Evolutionary conservation across 2,329 filamentous ascomycete genomes (phyloP).

Genomic region (Botrytis porri): DNA sequence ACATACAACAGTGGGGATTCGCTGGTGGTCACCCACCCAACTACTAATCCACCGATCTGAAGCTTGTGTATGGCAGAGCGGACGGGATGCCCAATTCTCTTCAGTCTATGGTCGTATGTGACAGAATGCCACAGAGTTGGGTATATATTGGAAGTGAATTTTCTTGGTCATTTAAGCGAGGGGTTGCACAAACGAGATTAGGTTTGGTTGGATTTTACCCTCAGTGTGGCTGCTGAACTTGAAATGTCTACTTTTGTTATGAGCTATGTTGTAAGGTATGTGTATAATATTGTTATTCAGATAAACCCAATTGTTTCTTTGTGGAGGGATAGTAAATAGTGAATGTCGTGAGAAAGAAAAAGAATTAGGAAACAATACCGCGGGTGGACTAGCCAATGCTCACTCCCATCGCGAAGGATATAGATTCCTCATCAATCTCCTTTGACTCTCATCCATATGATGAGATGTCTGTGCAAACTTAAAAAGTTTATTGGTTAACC

Average conservation of each 20-base stretch:
- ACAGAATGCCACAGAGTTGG: accelerated
- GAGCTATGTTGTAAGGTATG: background rate
- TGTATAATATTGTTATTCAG: background rate
- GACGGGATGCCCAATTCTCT: slow-evolving; percentile 14
- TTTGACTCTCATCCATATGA: background rate
- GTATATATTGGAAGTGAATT: background rate
- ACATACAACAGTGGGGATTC: slow-evolving; percentile 16
- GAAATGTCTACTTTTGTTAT: background rate
- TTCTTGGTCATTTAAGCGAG: background rate
- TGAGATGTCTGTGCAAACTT: background rate
- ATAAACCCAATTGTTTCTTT: background rate
- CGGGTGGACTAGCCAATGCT: background rate
- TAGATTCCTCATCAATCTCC: background rate
- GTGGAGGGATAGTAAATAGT: background rate
- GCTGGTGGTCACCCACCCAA: slow-evolving; percentile 17
- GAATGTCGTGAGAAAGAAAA: background rate
- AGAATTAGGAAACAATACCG: too few species aligned
- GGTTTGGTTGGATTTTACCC: background rate
- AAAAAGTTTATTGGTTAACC: background rate
- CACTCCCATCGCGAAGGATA: background rate
- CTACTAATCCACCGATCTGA: slow-evolving; percentile 17
- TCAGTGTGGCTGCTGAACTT: background rate
- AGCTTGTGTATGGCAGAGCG: slow-evolving; percentile 17
- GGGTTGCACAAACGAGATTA: background rate
- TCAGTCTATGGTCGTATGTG: slow-evolving; percentile 14